Evolutionary conservation across 441 rosid genomes (phyloP).

Genomic region (Flueggea neowawraea): DNA sequence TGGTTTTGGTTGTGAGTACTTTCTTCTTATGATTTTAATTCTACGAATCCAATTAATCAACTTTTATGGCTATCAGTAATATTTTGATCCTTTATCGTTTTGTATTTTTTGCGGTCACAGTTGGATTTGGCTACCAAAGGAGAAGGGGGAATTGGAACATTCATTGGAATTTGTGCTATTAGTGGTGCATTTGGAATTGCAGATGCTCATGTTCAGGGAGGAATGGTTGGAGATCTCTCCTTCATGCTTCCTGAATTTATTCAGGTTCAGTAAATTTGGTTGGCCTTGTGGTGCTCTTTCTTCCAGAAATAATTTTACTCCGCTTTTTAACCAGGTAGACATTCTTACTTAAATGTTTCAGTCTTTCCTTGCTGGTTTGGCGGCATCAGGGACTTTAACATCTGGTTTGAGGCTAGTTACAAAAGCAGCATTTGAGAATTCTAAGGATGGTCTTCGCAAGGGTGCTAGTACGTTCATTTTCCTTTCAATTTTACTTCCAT

Average conservation of each 20-base stretch:
- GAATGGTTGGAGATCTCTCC: too few relatives aligned
- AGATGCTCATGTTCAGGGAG: too few relatives aligned
- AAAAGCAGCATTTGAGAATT: slow-evolving; percentile 59
- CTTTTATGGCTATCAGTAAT: not conserved
- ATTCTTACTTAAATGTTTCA: too few relatives aligned
- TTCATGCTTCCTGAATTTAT: too few relatives aligned
- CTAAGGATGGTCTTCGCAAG: slow-evolving; percentile 62
- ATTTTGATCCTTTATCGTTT: not conserved
- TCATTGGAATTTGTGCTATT: too few relatives aligned
- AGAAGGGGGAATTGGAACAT: too few relatives aligned
- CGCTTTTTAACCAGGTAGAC: too few relatives aligned
- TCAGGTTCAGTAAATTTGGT: too few relatives aligned
- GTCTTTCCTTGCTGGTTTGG: slow-evolving; percentile 66
- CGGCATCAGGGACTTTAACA: slow-evolving; percentile 62
- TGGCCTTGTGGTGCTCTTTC: too few relatives aligned
- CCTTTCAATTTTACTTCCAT: not conserved
- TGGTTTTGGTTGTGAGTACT: slow-evolving; percentile 53
- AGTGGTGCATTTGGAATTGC: too few relatives aligned
- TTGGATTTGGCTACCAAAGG: too few relatives aligned
- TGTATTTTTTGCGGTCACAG: not conserved
- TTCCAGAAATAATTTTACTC: too few relatives aligned
- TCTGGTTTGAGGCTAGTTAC: slow-evolving; percentile 67
- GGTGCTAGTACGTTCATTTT: slow-evolving; percentile 59
- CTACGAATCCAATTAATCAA: not conserved
- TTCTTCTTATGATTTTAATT: not conserved